These are phyloP conservation scores for Mycena crocata DNA, from an alignment of 768 basidiomycete genomes.

Conservation along the genomic window DNA sequence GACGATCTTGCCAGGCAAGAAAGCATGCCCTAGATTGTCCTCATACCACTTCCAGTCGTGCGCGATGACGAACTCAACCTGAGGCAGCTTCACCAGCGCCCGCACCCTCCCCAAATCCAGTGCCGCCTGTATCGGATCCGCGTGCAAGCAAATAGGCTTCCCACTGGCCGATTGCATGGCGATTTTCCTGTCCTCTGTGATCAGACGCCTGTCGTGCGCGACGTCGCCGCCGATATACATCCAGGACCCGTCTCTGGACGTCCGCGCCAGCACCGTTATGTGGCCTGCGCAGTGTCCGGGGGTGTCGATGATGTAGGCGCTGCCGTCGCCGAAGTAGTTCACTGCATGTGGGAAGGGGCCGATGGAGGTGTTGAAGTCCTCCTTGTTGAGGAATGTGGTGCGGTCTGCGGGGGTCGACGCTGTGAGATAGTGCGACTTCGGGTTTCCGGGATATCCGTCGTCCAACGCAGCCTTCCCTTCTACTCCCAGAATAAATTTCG, in stretches of 20 bases:
- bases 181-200: constrained; percentile 56
- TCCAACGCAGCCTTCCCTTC: constrained; percentile 49
- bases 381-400: constrained; percentile 50
- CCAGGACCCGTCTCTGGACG: constrained; percentile 65
- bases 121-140: constrained; percentile 54
- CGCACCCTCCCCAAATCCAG: constrained; percentile 55
- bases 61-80: constrained; percentile 61
- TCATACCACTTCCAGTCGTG: constrained; percentile 67
- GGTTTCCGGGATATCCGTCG: constrained; percentile 56
- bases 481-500: constrained; percentile 64
- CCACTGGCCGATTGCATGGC: constrained; percentile 45
- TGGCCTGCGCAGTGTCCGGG: constrained; percentile 70
- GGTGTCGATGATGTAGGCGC: constrained; percentile 67
- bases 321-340: constrained; percentile 70
- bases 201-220: constrained; percentile 65
- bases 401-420: constrained; percentile 53
- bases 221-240: constrained; percentile 67
- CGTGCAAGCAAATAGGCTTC: constrained; percentile 52
- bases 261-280: constrained; percentile 65
- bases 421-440: constrained; percentile 45
- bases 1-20: constrained; percentile 54
- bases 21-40: constrained; percentile 54
- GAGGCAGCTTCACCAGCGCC: constrained; percentile 48
- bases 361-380: constrained; percentile 49
- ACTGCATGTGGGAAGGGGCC: constrained; percentile 64